Evolutionary conservation across 768 basidiomycete genomes (phyloP), one percentile per base, ranked within the genome.

Genomic region (Lactarius trivialis): DNA sequence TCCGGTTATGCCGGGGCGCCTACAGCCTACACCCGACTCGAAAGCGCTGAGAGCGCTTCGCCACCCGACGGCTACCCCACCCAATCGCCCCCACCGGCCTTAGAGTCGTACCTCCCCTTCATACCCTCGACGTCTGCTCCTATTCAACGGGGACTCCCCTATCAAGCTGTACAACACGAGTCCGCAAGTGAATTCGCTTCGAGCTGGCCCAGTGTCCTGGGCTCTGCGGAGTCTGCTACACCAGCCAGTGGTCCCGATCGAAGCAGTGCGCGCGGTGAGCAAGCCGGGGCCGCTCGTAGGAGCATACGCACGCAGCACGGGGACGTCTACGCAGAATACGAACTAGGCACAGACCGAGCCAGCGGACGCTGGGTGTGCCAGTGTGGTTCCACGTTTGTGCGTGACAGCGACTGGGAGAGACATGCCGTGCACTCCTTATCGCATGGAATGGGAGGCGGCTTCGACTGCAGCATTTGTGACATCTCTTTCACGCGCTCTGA

Each of bases 321-420:
- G 39, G 61, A 63, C 30, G 61, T 63, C 7, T 58, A 54, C 24
- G 61, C 61, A 2, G 61, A 53, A 24, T 41, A 54, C 24, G 61
- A 63, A 17, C 30, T 24, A 12, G 1, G 7, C 36, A 14, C 50
- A 24, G 51, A 63, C 15, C 26, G 43, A 32, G 4, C 28, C 19
- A 28, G 57, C 12, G 51, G 61, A 3, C 61, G 57, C 21, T 64
- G 63, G 63, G 54, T 64, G 39, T 64, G 63, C 26, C 58, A 64
- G 41, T 64, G 63, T 24, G 58, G 54, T 1, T 55, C 63, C 21
- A 60, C 54, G 19, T 64, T 64, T 33, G 58, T 55, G 49, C 58
- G 63, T 4, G 63, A 64, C 26, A 64, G 63, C 48, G 63, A 64
- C 24, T 64, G 63, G 63, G 58, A 60, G 37, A 59, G 63, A 41